Percentiles rank a stretch among this genome's conserved stretches.
phyloP scores from a whole-genome alignment of 345 rosid genomes.

The Arabidopsis thaliana region DNA sequence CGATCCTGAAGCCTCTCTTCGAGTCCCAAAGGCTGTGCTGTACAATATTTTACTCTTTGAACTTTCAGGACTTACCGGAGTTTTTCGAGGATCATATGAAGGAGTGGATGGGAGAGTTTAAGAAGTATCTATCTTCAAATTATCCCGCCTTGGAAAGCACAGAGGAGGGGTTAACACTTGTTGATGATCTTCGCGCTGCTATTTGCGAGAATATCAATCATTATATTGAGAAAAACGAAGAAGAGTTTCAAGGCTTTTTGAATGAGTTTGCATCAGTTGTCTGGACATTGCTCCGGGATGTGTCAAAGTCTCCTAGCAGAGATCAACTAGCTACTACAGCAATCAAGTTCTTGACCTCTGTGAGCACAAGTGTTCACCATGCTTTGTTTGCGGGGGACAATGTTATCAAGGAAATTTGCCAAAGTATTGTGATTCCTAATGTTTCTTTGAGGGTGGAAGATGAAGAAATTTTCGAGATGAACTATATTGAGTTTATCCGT shows the following conservation, averaged over 20 bases:
- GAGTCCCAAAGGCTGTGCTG: slow-evolving; percentile 91
- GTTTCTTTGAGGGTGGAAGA: slow-evolving; percentile 93
- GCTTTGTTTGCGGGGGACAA: slow-evolving; percentile 77
- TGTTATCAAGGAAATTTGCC: slow-evolving; percentile 80
- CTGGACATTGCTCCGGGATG: slow-evolving; percentile 85
- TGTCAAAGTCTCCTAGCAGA: slow-evolving; percentile 70
- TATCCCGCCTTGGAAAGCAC: slow-evolving; percentile 69
- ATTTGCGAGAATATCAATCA: slow-evolving; percentile 94
- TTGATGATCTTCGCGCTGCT: slow-evolving; percentile 81
- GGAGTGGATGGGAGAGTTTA: slow-evolving; percentile 93
- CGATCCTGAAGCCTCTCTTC: slow-evolving; percentile 59
- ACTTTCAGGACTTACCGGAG: slow-evolving; percentile 92
- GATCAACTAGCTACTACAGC: slow-evolving; percentile 88
- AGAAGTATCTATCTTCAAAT: slow-evolving; percentile 63
- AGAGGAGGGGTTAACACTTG: slow-evolving; percentile 58
- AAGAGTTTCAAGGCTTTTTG: slow-evolving; percentile 77
- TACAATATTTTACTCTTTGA: slow-evolving; percentile 83
- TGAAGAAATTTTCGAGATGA: slow-evolving; percentile 97
- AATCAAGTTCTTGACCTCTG: slow-evolving; percentile 92
- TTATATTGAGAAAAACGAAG: slow-evolving; percentile 96
- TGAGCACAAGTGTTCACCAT: slow-evolving; percentile 95
- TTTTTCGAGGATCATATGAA: slow-evolving; percentile 95
- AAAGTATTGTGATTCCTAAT: slow-evolving; percentile 92
- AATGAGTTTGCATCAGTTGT: slow-evolving; percentile 78
- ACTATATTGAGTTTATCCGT: slow-evolving; percentile 90